A percentile compares a stretch with the other conserved stretches of the same genome.
phyloP scores from a whole-genome alignment of 768 basidiomycete species.

The Russula abietina region DNA sequence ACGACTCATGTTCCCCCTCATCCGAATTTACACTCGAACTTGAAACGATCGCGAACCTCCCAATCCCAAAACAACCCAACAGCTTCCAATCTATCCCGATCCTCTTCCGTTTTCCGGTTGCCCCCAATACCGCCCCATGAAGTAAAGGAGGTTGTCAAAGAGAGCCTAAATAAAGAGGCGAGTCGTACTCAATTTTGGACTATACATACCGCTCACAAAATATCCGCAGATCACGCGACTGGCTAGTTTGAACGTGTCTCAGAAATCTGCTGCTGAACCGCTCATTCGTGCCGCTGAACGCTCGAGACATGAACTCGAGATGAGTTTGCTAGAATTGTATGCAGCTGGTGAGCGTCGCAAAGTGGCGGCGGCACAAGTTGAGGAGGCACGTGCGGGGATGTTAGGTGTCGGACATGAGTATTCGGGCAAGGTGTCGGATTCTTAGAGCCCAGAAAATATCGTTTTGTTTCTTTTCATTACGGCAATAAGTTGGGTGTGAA shows the following conservation, averaged over 20 bases:
- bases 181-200: background rate
- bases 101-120: conserved; percentile 13
- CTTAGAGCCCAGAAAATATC: background rate
- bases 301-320: conserved; percentile 56
- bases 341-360: conserved; percentile 53
- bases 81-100: conserved; percentile 4
- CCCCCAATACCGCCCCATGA: conserved; percentile 15
- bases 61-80: conserved; percentile 1
- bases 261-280: conserved; percentile 14
- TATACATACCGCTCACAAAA: background rate
- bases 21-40: background rate
- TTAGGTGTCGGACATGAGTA: conserved; percentile 37
- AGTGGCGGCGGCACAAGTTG: conserved; percentile 52
- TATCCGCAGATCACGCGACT: conserved; percentile 12
- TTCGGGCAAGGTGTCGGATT: conserved; percentile 6
- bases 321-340: conserved; percentile 53
- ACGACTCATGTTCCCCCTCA: background rate
- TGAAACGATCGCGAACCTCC: conserved; percentile 10
- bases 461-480: conserved; percentile 1
- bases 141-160: conserved; percentile 17
- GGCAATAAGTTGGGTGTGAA: background rate
- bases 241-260: conserved; percentile 18
- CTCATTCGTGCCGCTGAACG: conserved; percentile 26
- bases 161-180: conserved; percentile 18
- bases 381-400: conserved; percentile 54